These are phyloP conservation scores for Fusarium nanum DNA, from an alignment of 2,329 filamentous ascomycete genomes.

Conservation along the genomic window DNA sequence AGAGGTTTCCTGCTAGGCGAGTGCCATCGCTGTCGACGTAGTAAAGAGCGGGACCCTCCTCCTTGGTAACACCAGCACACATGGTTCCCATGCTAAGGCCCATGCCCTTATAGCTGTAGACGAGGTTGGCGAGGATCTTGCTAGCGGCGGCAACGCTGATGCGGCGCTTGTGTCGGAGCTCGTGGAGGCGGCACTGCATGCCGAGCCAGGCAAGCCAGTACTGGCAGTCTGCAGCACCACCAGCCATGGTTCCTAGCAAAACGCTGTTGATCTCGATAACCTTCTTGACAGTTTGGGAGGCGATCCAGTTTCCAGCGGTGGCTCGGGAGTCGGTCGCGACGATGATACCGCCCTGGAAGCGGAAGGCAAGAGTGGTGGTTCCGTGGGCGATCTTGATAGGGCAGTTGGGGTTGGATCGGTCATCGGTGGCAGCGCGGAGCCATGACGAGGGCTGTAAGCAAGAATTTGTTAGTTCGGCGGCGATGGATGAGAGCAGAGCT, in stretches of 20 bases:
- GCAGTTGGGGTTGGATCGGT: conserved; percentile 94
- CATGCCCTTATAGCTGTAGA: conserved; percentile 99
- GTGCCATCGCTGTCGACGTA: conserved; percentile 98
- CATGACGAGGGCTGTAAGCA: conserved; percentile 81
- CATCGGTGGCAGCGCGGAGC: conserved; percentile 96
- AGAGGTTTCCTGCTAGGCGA: conserved; percentile 90
- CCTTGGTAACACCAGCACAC: conserved; percentile 95
- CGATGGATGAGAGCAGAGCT: background rate
- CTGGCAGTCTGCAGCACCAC: conserved; percentile 98
- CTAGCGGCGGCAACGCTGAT: conserved; percentile 97
- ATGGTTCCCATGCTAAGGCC: conserved; percentile 99
- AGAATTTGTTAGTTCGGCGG: conserved; percentile 13
- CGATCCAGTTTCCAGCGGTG: conserved; percentile 98
- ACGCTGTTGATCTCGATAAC: conserved; percentile 98
- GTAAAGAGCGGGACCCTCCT: conserved; percentile 97
- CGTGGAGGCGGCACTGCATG: conserved; percentile 98
- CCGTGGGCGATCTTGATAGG: conserved; percentile 99
- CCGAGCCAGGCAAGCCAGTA: conserved; percentile 99
- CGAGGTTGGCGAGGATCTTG: conserved; percentile 98
- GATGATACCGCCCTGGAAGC: conserved; percentile 98
- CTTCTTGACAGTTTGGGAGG: conserved; percentile 99
- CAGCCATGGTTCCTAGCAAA: conserved; percentile 96
- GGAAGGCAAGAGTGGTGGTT: conserved; percentile 96
- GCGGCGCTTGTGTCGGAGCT: conserved; percentile 98
- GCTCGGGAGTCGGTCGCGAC: conserved; percentile 98